phyloP scores from a whole-genome alignment of 176 grass and related monocot species.

The bread wheat (Triticum aestivum) region DNA sequence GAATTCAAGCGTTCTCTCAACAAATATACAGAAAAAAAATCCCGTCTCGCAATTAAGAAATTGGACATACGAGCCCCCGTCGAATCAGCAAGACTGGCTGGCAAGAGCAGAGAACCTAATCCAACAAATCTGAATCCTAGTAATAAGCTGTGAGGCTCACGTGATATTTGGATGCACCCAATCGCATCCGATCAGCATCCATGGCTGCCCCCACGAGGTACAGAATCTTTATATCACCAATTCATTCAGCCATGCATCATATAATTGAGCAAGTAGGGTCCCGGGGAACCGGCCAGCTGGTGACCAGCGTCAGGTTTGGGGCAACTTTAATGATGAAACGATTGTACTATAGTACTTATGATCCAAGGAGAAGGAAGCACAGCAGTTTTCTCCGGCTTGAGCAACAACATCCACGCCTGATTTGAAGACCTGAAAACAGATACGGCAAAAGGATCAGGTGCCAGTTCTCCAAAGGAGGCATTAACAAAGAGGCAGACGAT shows the following conservation, averaged over 20 bases:
- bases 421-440: neutral
- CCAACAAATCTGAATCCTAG: constrained; percentile 1
- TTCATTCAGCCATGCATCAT: neutral
- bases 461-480: neutral
- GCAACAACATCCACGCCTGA: neutral
- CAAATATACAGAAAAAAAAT: neutral
- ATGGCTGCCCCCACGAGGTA: neutral
- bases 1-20: neutral
- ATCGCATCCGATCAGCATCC: constrained; percentile 22
- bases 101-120: constrained; percentile 4
- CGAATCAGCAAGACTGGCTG: neutral
- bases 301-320: constrained; percentile 21
- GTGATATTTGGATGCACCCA: neutral
- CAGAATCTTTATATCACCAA: constrained; percentile 36
- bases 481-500: neutral
- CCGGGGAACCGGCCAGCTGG: constrained; percentile 6
- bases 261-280: constrained; percentile 34
- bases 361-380: neutral
- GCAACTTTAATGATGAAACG: neutral
- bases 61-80: neutral
- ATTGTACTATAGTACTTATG: neutral
- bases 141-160: constrained; percentile 4
- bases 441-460: neutral
- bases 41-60: neutral
- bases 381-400: neutral